Conservation (phyloP, 768 basidiomycete species). For the Auricularia sp. region DNA sequence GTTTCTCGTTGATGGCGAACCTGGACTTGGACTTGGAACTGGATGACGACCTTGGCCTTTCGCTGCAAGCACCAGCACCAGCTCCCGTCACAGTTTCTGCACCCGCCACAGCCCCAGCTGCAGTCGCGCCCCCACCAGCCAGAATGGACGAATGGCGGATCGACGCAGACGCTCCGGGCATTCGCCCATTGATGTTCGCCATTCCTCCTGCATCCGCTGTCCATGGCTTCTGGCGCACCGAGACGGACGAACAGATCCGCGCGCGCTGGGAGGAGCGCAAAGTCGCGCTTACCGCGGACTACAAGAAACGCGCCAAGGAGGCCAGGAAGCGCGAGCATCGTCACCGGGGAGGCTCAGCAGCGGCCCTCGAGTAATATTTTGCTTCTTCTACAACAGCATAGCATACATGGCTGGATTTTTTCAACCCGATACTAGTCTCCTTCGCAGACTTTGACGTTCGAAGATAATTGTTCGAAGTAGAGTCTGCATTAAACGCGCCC, state of each 20-base stretch:
- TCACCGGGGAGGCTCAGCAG: constrained; percentile 31
- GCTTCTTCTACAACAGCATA: too few relatives aligned
- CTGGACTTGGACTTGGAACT: constrained; percentile 65
- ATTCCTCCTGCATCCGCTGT: not conserved
- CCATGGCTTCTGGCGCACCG: not conserved
- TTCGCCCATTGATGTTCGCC: not conserved
- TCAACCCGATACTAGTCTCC: too few relatives aligned
- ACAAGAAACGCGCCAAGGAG: constrained; percentile 71
- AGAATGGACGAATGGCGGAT: not conserved
- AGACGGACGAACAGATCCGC: constrained; percentile 1
- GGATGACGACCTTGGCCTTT: constrained; percentile 41
- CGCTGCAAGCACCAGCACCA: constrained; percentile 8
- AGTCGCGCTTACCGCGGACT: constrained; percentile 57
- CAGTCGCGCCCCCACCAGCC: not conserved
- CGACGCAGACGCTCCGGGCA: not conserved
- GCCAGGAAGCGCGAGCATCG: constrained; percentile 57
- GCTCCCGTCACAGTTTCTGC: not conserved
- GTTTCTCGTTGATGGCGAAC: constrained; percentile 49
- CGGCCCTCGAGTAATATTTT: constrained; percentile 17
- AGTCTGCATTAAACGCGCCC: too few relatives aligned
- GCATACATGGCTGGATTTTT: too few relatives aligned
- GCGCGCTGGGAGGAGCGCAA: constrained; percentile 59
- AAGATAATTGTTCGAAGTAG: too few relatives aligned
- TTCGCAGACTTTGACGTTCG: too few relatives aligned
- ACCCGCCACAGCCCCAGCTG: not conserved